Base-by-base conservation (phyloP, 1,284 basidiomycete species). In the Peniophora sp. region DNA sequence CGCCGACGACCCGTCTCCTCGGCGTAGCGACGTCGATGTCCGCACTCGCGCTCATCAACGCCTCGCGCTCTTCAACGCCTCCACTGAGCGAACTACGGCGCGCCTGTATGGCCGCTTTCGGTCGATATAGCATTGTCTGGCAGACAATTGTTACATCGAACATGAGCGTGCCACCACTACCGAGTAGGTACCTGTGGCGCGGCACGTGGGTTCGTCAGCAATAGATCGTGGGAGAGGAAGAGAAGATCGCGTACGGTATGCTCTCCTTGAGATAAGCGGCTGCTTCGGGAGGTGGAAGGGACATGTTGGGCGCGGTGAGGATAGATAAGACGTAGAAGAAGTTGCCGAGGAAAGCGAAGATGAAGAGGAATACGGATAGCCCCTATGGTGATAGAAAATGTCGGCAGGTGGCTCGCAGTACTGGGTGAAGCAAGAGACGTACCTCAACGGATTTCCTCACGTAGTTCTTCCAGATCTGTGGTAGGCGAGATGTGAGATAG, bases 381-480 rank as follows among this genome's bases (percentile, higher is more conserved):
- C 94, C 94, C 78, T 87, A 58, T 32, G 37, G 8, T 6, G 12
- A 5, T 5, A 32, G 8, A 55, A 48, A 37, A 23, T 45, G 37
- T 43, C n/a, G 44, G 24, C 47, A 44, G 27, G 36, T 44, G 46
- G 47, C n/a, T 3, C 20, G 23, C 24, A 27, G 22, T n/a, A 11
- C 24, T 27, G 23, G 17, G 17, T 10, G 43, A 15, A 48, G 17
- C 23, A n/a, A 22, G 27, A 52, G n/a, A 36, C 64, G 50, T 53
- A 85, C 83, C 74, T 94, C 92, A 14, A 95, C 89, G 17, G 92
- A 96, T 70, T 93, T 92, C 53, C 94, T 81, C 50, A 79, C 81
- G 64, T 83, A 97, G 92, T 97, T 97, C 68, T 94, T 95, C 93
- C 93, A 97, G 56, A 97, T 96, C 66, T 97, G 94, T 24, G 94